These are phyloP conservation scores for Diaporthe amygdali DNA, from an alignment of 2,329 filamentous ascomycete species.

Conservation along the genomic window DNA sequence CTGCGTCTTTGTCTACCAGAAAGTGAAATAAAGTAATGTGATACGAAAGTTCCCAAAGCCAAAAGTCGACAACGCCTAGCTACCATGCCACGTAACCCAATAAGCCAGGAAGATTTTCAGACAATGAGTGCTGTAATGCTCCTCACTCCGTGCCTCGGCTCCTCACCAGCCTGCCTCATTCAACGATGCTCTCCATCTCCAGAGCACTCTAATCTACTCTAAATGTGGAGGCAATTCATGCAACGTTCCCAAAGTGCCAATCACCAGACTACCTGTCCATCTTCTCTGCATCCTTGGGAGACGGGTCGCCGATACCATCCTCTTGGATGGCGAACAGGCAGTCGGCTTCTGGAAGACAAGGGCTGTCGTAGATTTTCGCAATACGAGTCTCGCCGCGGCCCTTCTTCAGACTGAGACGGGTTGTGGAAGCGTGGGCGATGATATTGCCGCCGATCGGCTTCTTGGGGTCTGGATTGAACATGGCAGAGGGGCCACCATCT, in stretches of 20 bases:
- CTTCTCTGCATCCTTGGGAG: conserved; percentile 94
- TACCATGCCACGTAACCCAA: conserved; percentile 10
- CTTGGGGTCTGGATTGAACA: conserved; percentile 99
- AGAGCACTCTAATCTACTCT: neutral
- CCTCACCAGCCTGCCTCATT: neutral
- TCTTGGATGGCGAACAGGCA: conserved; percentile 97
- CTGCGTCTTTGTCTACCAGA: neutral
- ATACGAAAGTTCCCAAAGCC: neutral
- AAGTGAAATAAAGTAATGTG: neutral
- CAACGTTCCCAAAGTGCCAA: conserved; percentile 24
- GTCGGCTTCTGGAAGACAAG: conserved; percentile 94
- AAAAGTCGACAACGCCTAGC: conserved; percentile 25
- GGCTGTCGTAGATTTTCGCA: conserved; percentile 99
- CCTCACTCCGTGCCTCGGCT: neutral
- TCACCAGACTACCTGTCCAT: conserved; percentile 37
- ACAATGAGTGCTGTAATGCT: neutral
- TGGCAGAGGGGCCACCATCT: conserved; percentile 91
- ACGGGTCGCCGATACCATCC: conserved; percentile 94
- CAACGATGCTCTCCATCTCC: neutral
- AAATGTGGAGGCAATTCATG: neutral
- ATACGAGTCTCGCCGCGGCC: conserved; percentile 93
- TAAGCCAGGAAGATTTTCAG: conserved; percentile 3
- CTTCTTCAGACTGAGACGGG: conserved; percentile 92
- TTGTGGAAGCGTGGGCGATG: conserved; percentile 96
- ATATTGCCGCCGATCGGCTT: conserved; percentile 99